Percentiles rank a stretch among this genome's conserved stretches.
phyloP scores from a whole-genome alignment of 805 yeast genomes.

The Maudiozyma saulgeensis region DNA sequence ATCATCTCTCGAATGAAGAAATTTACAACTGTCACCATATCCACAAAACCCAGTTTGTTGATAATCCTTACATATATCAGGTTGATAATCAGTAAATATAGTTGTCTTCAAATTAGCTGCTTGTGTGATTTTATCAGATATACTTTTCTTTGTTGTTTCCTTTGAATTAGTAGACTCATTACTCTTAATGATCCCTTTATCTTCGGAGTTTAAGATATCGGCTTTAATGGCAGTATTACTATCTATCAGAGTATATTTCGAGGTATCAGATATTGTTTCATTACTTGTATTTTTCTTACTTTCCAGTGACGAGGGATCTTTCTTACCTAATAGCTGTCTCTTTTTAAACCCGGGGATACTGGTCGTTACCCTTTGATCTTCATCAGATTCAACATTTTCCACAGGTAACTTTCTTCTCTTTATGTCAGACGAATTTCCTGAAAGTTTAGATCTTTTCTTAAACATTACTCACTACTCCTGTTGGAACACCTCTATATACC shows the following conservation, averaged over 20 bases:
- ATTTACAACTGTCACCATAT: constrained; percentile 94
- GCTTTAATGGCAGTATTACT: constrained; percentile 9
- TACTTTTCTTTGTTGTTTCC: background rate
- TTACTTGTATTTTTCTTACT: background rate
- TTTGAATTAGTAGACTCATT: background rate
- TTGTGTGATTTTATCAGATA: constrained; percentile 10
- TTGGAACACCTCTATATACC: background rate
- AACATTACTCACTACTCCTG: constrained; percentile 11
- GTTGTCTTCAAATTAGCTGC: constrained; percentile 50
- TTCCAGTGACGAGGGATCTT: background rate
- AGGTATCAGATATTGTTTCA: background rate
- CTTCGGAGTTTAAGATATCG: constrained; percentile 10
- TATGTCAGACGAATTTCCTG: constrained; percentile 1
- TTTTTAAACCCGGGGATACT: background rate
- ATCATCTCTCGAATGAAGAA: constrained; percentile 83
- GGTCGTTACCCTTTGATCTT: background rate
- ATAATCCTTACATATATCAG: constrained; percentile 90
- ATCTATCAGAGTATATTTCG: background rate
- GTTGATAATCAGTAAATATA: constrained; percentile 74
- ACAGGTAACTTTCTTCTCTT: constrained; percentile 11
- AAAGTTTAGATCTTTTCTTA: constrained; percentile 15
- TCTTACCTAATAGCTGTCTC: background rate
- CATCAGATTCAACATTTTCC: background rate
- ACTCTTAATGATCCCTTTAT: background rate
- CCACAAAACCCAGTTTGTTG: constrained; percentile 91